Base-by-base conservation (phyloP, 805 yeast species). In the Debaryomyces castellii region DNA sequence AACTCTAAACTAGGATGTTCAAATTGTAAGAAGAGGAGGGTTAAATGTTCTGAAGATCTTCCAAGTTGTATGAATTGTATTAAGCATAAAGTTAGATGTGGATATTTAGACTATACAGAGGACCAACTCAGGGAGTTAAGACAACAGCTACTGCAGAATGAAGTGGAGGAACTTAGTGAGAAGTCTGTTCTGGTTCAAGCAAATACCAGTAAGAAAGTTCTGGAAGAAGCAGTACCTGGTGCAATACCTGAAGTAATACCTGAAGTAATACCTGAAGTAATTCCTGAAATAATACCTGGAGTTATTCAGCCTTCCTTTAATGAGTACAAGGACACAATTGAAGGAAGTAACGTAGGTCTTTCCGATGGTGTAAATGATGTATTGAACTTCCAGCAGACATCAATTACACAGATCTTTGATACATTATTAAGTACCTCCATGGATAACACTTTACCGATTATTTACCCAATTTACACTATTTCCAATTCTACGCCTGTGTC, bases 21-120 rank as follows among this genome's bases (percentile, higher is more conserved):
- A 17, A 74, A 76, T 25, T 78, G 82, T 59, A 76, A 76, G 54
- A 63, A 63, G 43, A 61, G 83, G 40, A 61, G 79, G 40, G 80
- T 78, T 49, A 77, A 77, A 55, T 78, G 82, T 49, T 52, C 63
- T 21, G 75, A 71, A 44, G 69, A 69, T 35, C 54, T 71, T 21
- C 76, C 76, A 1, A 55, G 59, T 39, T 71, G 76, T 46, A 38
- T 53, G 43, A 71, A 71, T 51, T 71, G 76, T 54, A 51, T 68
- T 41, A 71, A 71, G 45, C 75, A 71, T 50, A 62, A 66, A 43
- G 66, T 62, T 3, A 60, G 56, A 42, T 71, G 76, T 56, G 74
- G 70, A 5, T 71, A 71, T 49, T 56, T 68, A 32, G 67, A 65
- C 45, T 68, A 61, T 48, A 47, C 66, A 5, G 60, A 55, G 39